phyloP scores from a whole-genome alignment of 306 rosid genomes.

The Dicorynia guianensis region DNA sequence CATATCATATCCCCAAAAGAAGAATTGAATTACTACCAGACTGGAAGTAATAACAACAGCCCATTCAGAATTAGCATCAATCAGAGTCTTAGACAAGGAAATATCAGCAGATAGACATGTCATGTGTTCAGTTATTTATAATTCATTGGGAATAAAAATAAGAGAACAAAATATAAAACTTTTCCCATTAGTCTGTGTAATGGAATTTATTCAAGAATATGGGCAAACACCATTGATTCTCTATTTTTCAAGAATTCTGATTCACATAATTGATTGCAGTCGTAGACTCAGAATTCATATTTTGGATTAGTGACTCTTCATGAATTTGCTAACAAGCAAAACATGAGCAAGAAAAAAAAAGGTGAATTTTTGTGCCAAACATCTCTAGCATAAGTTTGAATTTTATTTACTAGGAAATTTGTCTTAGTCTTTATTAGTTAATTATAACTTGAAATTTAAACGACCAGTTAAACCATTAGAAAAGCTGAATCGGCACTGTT shows the following conservation, averaged over 20 bases:
- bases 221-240: background rate
- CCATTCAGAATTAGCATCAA: slow-evolving; percentile 28
- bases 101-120: background rate
- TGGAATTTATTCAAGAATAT: background rate
- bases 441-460: background rate
- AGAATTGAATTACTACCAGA: slow-evolving; percentile 10
- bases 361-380: background rate
- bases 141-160: too few species aligned
- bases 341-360: too few species aligned
- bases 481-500: slow-evolving; percentile 13
- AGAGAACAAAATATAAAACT: background rate
- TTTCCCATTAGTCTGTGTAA: background rate
- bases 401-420: too few species aligned
- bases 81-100: slow-evolving; percentile 25
- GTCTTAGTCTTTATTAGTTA: background rate
- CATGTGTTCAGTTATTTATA: background rate
- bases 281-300: background rate
- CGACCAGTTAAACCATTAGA: background rate
- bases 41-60: slow-evolving; percentile 35
- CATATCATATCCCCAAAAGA: slow-evolving; percentile 12
- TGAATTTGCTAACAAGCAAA: background rate
- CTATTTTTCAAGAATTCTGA: background rate
- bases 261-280: background rate
- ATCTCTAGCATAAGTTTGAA: background rate
- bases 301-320: background rate